Conservation (phyloP, 352 stramenopile species). For the Thraustotheca clavata region DNA sequence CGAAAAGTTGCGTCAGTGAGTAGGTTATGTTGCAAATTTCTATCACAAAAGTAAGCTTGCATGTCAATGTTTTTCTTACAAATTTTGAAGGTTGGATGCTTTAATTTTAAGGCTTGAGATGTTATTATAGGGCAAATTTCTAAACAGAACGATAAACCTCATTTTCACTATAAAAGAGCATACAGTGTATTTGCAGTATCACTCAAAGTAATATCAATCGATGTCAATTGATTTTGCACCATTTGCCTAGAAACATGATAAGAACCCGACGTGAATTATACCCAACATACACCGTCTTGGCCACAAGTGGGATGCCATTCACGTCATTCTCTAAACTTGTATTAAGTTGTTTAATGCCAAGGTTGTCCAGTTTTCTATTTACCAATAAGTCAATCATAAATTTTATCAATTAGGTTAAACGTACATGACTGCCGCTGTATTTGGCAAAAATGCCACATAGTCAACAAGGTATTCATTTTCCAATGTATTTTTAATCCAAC, state of each 20-base stretch:
- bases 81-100: background rate
- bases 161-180: background rate
- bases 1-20: background rate
- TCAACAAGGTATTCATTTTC: background rate
- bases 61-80: background rate
- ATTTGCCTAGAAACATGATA: background rate
- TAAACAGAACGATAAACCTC: background rate
- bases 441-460: background rate
- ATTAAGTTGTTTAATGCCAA: background rate
- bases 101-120: background rate
- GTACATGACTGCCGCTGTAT: constrained; percentile 1
- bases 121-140: background rate
- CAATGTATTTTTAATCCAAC: background rate
- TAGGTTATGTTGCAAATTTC: background rate
- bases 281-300: background rate
- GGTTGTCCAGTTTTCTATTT: background rate
- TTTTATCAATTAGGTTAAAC: too few species aligned
- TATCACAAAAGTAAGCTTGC: background rate
- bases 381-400: too few species aligned
- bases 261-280: background rate
- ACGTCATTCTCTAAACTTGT: background rate
- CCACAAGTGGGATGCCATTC: background rate
- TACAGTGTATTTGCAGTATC: background rate
- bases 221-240: background rate
- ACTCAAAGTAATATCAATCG: background rate